A percentile compares a stretch with the other conserved stretches of the same genome.
phyloP scores from a whole-genome alignment of 495 filamentous ascomycete species.

The Amniculicola lignicola region DNA sequence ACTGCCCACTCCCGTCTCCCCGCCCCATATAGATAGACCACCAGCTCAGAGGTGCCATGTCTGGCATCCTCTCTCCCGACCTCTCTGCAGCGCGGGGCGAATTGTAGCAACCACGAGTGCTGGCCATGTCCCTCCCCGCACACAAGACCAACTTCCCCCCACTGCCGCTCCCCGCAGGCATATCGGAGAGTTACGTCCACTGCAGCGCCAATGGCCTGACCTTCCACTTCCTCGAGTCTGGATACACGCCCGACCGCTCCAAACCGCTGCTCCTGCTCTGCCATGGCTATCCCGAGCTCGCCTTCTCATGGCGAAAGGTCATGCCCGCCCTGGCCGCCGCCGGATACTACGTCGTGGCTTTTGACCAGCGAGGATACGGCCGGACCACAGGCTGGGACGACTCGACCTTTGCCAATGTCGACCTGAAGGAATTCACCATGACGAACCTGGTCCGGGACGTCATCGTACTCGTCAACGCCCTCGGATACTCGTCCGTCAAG shows the following conservation, averaged over 20 bases:
- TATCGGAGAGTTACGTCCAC: slow-evolving; percentile 43
- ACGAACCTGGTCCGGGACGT: slow-evolving; percentile 62
- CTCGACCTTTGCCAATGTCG: slow-evolving; percentile 48
- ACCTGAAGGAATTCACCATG: slow-evolving; percentile 56
- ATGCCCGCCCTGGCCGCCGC: slow-evolving; percentile 54
- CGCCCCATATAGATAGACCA: slow-evolving; percentile 6
- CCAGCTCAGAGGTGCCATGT: too few relatives aligned
- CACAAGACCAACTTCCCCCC: slow-evolving; percentile 33
- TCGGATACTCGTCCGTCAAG: slow-evolving; percentile 57
- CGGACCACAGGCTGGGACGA: slow-evolving; percentile 62
- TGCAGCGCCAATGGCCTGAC: slow-evolving; percentile 47
- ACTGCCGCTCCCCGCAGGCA: slow-evolving; percentile 53
- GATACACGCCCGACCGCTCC: slow-evolving; percentile 39
- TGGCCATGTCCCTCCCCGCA: slow-evolving; percentile 5
- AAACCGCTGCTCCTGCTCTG: slow-evolving; percentile 59
- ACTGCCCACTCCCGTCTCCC: neutral
- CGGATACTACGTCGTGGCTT: slow-evolving; percentile 62
- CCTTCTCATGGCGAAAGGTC: slow-evolving; percentile 66
- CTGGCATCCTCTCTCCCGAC: too few relatives aligned
- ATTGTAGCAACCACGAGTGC: neutral
- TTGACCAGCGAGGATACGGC: slow-evolving; percentile 68
- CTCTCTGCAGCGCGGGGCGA: too few relatives aligned
- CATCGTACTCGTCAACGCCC: slow-evolving; percentile 56
- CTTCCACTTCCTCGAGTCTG: slow-evolving; percentile 61
- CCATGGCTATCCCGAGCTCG: slow-evolving; percentile 66